Percentiles rank a stretch among this genome's conserved stretches.
Conservation (phyloP, 2,329 filamentous ascomycete species). For the Alternaria arborescens region DNA sequence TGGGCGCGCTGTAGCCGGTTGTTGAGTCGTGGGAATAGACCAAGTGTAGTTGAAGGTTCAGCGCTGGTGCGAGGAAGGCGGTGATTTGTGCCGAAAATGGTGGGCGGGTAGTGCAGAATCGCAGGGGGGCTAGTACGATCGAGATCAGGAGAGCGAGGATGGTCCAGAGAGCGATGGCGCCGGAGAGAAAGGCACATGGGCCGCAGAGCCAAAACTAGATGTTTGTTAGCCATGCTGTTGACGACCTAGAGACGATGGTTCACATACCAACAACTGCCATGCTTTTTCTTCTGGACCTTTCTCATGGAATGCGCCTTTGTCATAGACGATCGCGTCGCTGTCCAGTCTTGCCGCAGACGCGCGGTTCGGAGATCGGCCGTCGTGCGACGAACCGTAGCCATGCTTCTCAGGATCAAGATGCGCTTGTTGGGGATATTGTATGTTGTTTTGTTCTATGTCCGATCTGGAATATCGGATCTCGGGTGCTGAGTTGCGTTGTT, state of each 20-base stretch:
- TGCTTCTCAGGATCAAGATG: conserved; percentile 48
- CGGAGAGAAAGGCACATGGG: conserved; percentile 63
- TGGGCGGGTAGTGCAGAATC: conserved; percentile 60
- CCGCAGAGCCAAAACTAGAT: conserved; percentile 62
- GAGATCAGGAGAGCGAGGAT: conserved; percentile 57
- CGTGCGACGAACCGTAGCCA: conserved; percentile 27
- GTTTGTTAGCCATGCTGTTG: conserved; percentile 16
- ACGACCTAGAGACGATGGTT: not conserved
- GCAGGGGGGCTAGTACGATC: conserved; percentile 61
- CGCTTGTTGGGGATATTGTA: conserved; percentile 37
- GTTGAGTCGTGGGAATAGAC: conserved; percentile 55
- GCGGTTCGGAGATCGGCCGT: conserved; percentile 29
- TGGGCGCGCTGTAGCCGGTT: conserved; percentile 51
- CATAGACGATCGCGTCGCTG: conserved; percentile 37
- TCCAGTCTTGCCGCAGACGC: conserved; percentile 31
- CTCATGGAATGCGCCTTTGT: conserved; percentile 50
- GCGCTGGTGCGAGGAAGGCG: conserved; percentile 61
- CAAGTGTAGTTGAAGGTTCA: conserved; percentile 61
- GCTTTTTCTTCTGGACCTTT: conserved; percentile 55
- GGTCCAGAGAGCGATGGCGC: conserved; percentile 64
- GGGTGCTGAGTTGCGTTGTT: conserved; percentile 25
- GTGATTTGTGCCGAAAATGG: conserved; percentile 61
- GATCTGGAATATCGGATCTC: conserved; percentile 25
- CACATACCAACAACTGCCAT: conserved; percentile 54
- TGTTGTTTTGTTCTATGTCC: conserved; percentile 10